Percentiles rank a stretch among this genome's conserved stretches.
Evolutionary conservation across 192 early-diverging fungal species (phyloP).

Genomic region (Chytriomyces hyalinus): DNA sequence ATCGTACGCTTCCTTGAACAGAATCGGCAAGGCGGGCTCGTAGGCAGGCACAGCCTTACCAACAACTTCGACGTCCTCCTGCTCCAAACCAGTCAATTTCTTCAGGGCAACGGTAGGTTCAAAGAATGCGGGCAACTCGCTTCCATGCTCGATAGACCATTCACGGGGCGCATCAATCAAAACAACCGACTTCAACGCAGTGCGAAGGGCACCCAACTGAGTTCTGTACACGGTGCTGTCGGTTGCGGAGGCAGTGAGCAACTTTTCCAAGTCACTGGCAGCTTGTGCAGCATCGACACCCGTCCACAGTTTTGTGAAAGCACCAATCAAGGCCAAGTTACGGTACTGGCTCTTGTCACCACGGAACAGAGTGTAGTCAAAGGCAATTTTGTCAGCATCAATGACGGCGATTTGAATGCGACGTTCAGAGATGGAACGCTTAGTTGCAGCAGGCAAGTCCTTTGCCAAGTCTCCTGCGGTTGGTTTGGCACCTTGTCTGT

Average conservation of each 20-base stretch:
- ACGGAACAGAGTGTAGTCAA: slow-evolving; percentile 62
- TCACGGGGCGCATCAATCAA: slow-evolving; percentile 18
- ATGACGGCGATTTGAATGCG: slow-evolving; percentile 66
- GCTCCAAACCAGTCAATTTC: slow-evolving; percentile 40
- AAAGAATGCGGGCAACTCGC: slow-evolving; percentile 32
- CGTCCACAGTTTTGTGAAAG: slow-evolving; percentile 58
- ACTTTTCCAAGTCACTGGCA: slow-evolving; percentile 26
- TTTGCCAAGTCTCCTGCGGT: slow-evolving; percentile 69
- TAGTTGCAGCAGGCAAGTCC: slow-evolving; percentile 70
- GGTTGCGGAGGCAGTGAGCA: slow-evolving; percentile 14
- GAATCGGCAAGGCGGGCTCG: slow-evolving; percentile 62
- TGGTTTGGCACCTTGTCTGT: slow-evolving; percentile 53
- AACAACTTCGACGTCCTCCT: slow-evolving; percentile 47
- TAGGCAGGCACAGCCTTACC: slow-evolving; percentile 50
- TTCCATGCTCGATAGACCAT: slow-evolving; percentile 19
- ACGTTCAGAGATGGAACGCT: slow-evolving; percentile 55
- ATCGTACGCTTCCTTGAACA: slow-evolving; percentile 76
- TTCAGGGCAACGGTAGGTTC: slow-evolving; percentile 30
- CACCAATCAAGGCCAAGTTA: slow-evolving; percentile 63
- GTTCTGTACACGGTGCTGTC: slow-evolving; percentile 41
- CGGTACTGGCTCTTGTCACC: slow-evolving; percentile 49
- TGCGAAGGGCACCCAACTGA: slow-evolving; percentile 45
- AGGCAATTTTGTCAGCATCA: slow-evolving; percentile 67
- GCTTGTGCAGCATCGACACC: slow-evolving; percentile 35
- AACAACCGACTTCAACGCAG: slow-evolving; percentile 33